Evolutionary conservation across 1,139 yeast species (phyloP), one percentile per base, ranked within the genome.

Genomic region (Pichia inconspicua): DNA sequence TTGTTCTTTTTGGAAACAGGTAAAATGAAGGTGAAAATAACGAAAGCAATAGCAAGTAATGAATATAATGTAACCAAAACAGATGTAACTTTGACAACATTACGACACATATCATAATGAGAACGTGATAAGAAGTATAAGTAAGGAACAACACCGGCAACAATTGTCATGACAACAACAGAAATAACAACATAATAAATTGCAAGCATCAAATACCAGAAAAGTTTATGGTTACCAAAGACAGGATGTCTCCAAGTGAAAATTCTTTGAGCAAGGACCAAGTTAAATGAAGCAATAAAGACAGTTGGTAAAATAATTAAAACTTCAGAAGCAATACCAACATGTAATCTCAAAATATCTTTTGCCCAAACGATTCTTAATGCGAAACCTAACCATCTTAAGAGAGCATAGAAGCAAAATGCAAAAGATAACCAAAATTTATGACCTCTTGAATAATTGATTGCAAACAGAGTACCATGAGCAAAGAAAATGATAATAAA

Each of bases 241-340:
- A 80, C 84, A 4, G 95, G 94, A 61, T 85, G 94, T 60, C 86
- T 71, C 88, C 92, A 83, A 9, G 90, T 83, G 66, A 84, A 84
- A 42, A 84, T 71, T 56, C 95, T 74, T 63, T 84, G 92, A 5
- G 89, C 89, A 52, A 85, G 68, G 41, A 83, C 75, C 64, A 84
- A 73, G 59, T 82, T 81, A 55, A 78, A 69, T 1, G 83, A 73
- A 25, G 79, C 77, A 40, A 82, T 59, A 17, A 80, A 58, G 44
- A 81, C 75, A 8, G 80, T 70, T 25, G 80, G 83, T 51, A 82
- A 66, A 53, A 82, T 73, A 43, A 76, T 64, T 50, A 84, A 74
- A 31, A 84, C 78, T 44, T 75, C 79, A 34, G 83, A 72, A 4
- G 84, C 72, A 45, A 85, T 71, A 25, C 89, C 94, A 27, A 68